Evolutionary conservation across 2,329 filamentous ascomycete species (phyloP).

Genomic region (Beauveria sp.): DNA sequence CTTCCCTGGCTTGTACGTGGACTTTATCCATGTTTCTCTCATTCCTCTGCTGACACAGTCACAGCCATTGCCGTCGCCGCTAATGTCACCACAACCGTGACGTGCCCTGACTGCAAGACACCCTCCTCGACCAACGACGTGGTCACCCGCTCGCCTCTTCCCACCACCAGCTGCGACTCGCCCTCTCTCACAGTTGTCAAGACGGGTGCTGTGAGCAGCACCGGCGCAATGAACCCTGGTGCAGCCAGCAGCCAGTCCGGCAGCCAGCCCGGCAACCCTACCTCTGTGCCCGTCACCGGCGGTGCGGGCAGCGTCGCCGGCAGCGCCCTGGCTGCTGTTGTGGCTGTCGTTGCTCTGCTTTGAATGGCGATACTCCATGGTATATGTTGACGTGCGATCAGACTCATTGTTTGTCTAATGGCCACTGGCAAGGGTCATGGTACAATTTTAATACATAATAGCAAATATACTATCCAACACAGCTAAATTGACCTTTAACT

Average conservation of each 20-base stretch:
- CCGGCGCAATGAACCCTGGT: constrained; percentile 11
- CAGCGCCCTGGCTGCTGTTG: neutral
- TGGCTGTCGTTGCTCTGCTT: neutral
- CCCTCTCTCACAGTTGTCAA: constrained; percentile 10
- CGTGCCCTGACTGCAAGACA: constrained; percentile 10
- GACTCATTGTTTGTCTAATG: neutral
- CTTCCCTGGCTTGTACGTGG: constrained; percentile 7
- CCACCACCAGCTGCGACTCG: constrained; percentile 9
- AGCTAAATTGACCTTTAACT: too few species aligned
- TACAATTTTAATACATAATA: neutral
- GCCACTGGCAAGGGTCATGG: neutral
- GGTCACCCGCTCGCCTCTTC: constrained; percentile 12
- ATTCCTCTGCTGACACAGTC: neutral
- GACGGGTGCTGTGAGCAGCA: neutral
- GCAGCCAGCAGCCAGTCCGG: neutral
- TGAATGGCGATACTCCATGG: neutral
- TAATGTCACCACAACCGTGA: constrained; percentile 1
- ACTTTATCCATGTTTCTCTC: neutral
- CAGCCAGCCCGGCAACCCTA: neutral
- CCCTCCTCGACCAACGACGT: constrained; percentile 12
- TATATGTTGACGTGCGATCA: neutral
- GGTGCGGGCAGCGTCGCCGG: neutral
- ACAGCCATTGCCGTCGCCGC: constrained; percentile 4
- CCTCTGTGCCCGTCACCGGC: neutral
- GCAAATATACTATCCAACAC: neutral